These are phyloP conservation scores for Ogataea salicorniae DNA, from an alignment of 805 yeast genomes.

Conservation along the genomic window DNA sequence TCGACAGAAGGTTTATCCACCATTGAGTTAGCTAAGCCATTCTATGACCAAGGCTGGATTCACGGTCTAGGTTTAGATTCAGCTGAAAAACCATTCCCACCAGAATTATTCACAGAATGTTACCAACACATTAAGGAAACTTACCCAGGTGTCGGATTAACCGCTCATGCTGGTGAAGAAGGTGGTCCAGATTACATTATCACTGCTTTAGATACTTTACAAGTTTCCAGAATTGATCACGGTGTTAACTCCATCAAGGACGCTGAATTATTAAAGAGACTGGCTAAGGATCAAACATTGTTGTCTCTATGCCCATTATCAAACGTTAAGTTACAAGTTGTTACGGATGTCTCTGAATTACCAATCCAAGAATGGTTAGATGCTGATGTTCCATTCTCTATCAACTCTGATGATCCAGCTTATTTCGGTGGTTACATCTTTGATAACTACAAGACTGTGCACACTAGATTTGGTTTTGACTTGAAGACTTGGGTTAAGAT, in stretches of 20 bases:
- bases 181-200: slow-evolving; percentile 69
- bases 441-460: slow-evolving; percentile 67
- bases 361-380: slow-evolving; percentile 62
- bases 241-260: slow-evolving; percentile 65
- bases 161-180: slow-evolving; percentile 91
- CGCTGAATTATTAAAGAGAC: slow-evolving; percentile 46
- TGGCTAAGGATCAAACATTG: slow-evolving; percentile 52
- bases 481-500: slow-evolving; percentile 56
- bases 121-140: slow-evolving; percentile 43
- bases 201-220: slow-evolving; percentile 51
- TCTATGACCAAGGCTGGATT: slow-evolving; percentile 52
- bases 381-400: slow-evolving; percentile 60
- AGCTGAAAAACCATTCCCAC: slow-evolving; percentile 74
- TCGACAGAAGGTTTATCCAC: slow-evolving; percentile 53
- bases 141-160: slow-evolving; percentile 53
- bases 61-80: slow-evolving; percentile 82
- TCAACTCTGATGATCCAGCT: slow-evolving; percentile 78
- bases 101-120: slow-evolving; percentile 61
- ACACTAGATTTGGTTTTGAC: slow-evolving; percentile 58
- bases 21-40: slow-evolving; percentile 46
- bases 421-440: slow-evolving; percentile 82
- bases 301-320: slow-evolving; percentile 75
- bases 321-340: slow-evolving; percentile 71
- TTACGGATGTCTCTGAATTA: slow-evolving; percentile 57
- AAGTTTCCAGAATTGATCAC: slow-evolving; percentile 72